Evolutionary conservation across 257 asterid genomes (phyloP), one percentile per base, ranked within the genome.

Genomic region (Apocynum venetum): DNA sequence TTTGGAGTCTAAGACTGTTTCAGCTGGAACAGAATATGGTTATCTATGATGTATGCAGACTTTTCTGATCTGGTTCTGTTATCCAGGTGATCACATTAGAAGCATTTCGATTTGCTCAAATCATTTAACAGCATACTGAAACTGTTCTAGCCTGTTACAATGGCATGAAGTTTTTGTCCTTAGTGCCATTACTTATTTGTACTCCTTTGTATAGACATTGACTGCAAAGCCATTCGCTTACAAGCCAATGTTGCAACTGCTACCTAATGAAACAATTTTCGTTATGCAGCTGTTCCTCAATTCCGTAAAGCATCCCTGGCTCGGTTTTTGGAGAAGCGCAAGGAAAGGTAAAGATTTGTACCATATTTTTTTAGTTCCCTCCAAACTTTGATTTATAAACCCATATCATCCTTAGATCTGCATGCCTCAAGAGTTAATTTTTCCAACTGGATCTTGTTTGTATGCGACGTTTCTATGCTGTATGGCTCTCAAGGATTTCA

Each of bases 271-370:
- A 80, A 14, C 14, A 4, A 59, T 25, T 17, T 76, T 59, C 72
- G 25, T 15, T 69, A 46, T 80, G 73, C 90, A 93, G 98, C 95
- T 51, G 92, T 90, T 65, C 98, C 98, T 74, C 97, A 91, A 80
- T 91, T 88, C 81, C 97, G 96, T 20, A 81, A 82, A 84, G 94
- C 91, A 78, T 92, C 98, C 52, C 70, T 93, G 84, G 92, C 93
- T 55, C 91, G 96, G 49, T 93, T 93, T 80, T 69, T 93, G 87
- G 97, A 92, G 89, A 93, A 86, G 89, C 97, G 98, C 72, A 90
- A 89, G 81, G 97, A 93, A 78, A 90, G 98, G 98, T 93, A 82
- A 77, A 57, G 3, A 19, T 70, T 48, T 65, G 4, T 55, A 31
- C 15, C 2, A 10, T 12, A n/a, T 17, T 4, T 17, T 2, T 40